These are phyloP conservation scores for Anastatica hierochuntica DNA, from an alignment of 345 rosid genomes.

Conservation along the genomic window DNA sequence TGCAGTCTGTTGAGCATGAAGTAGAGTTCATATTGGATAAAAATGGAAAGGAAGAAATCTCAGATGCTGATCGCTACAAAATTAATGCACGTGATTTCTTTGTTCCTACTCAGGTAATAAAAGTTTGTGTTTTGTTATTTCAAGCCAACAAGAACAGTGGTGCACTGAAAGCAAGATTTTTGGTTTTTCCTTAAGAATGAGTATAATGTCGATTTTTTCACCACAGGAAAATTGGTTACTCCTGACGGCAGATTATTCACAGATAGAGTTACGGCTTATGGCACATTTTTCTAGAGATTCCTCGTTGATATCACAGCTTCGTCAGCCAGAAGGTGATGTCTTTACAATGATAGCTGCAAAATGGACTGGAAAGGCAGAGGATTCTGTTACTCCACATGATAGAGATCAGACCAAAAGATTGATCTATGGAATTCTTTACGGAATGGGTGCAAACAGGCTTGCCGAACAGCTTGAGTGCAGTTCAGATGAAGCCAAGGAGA, in stretches of 20 bases:
- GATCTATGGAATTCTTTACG: constrained; percentile 94
- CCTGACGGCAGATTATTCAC: constrained; percentile 92
- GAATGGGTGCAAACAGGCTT: constrained; percentile 91
- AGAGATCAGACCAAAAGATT: constrained; percentile 88
- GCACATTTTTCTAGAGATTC: constrained; percentile 91
- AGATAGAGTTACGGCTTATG: constrained; percentile 89
- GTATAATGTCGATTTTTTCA: neutral
- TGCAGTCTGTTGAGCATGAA: constrained; percentile 92
- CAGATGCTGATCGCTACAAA: constrained; percentile 31
- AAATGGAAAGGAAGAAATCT: constrained; percentile 34
- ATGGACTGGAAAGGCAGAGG: constrained; percentile 76
- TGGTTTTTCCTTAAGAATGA: neutral
- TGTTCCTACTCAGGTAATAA: constrained; percentile 91
- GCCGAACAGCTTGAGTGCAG: constrained; percentile 82
- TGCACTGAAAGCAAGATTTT: constrained; percentile 1
- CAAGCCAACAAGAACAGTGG: too few species aligned
- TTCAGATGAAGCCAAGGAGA: constrained; percentile 72
- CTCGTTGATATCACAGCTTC: constrained; percentile 61
- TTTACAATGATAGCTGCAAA: constrained; percentile 81
- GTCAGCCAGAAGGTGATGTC: constrained; percentile 74
- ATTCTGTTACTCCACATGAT: constrained; percentile 47
- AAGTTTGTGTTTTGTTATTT: constrained; percentile 10
- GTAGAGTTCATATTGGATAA: constrained; percentile 49
- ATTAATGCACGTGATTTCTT: constrained; percentile 88
- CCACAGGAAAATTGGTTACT: constrained; percentile 83